These are phyloP conservation scores for Penicillium verhagenii DNA, from an alignment of 495 filamentous ascomycete species.

Conservation along the genomic window DNA sequence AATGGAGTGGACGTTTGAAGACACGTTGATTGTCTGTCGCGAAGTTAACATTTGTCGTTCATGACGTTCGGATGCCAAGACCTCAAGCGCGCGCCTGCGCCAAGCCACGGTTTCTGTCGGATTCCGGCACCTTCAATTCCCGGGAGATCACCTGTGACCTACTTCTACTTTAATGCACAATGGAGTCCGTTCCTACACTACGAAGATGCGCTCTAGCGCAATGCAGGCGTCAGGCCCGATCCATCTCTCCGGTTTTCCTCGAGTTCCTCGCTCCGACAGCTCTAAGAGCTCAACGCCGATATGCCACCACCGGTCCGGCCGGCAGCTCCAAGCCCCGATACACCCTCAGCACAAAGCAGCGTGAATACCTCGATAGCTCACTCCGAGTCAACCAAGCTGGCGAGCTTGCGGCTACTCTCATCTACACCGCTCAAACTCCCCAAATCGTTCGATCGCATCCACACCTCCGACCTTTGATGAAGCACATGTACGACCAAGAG, in stretches of 20 bases:
- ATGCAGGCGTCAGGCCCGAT: conserved; percentile 11
- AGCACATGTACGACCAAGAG: conserved; percentile 98
- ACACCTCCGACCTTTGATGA: conserved; percentile 84
- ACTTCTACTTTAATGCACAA: conserved; percentile 8
- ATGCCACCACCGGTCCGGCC: conserved; percentile 26
- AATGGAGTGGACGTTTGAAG: neutral
- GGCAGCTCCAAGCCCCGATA: conserved; percentile 46
- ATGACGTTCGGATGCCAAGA: conserved; percentile 30
- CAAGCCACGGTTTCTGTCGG: conserved; percentile 7
- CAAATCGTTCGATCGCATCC: conserved; percentile 75
- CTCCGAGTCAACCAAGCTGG: conserved; percentile 90
- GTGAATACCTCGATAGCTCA: conserved; percentile 74
- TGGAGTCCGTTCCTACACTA: conserved; percentile 18
- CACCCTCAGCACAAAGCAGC: conserved; percentile 67
- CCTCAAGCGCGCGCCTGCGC: conserved; percentile 26
- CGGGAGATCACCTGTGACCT: neutral
- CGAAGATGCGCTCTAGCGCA: conserved; percentile 19
- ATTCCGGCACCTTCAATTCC: neutral
- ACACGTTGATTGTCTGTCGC: conserved; percentile 1
- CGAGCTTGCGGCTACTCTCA: conserved; percentile 82
- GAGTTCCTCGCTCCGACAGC: conserved; percentile 45
- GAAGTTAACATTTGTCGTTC: conserved; percentile 28
- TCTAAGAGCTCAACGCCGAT: conserved; percentile 25
- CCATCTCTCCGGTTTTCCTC: conserved; percentile 29
- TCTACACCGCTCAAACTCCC: conserved; percentile 78